phyloP scores from a whole-genome alignment of 169 alveolate genomes.

The Plasmodium falciparum region DNA sequence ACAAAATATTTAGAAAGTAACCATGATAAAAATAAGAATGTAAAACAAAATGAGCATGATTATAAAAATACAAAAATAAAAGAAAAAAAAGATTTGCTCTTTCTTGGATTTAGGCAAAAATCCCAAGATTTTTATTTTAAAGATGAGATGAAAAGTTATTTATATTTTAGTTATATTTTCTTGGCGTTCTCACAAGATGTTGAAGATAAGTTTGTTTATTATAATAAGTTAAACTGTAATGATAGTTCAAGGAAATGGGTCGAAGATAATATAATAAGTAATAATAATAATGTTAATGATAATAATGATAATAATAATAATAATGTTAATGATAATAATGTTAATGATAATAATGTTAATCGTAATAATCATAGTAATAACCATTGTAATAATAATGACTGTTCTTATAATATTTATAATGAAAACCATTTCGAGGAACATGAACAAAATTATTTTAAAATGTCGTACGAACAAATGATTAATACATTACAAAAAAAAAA shows the following conservation, averaged over 20 bases:
- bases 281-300: too few relatives aligned
- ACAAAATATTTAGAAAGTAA: background rate
- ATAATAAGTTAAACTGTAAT: background rate
- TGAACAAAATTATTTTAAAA: background rate
- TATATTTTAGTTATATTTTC: slow-evolving; percentile 36
- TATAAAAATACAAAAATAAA: background rate
- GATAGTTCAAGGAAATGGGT: too few relatives aligned
- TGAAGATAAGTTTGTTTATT: slow-evolving; percentile 9
- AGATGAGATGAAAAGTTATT: slow-evolving; percentile 5
- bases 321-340: background rate
- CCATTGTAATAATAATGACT: background rate
- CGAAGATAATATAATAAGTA: too few relatives aligned
- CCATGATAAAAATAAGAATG: background rate
- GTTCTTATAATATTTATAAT: background rate
- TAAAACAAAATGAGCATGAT: background rate
- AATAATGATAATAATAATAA: too few relatives aligned
- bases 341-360: too few relatives aligned
- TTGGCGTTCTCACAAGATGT: slow-evolving; percentile 43
- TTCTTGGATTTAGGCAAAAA: slow-evolving; percentile 58
- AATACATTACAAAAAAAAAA: slow-evolving; percentile 26
- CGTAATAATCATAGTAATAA: background rate
- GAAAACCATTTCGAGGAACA: background rate
- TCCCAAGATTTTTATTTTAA: slow-evolving; percentile 44
- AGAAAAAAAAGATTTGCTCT: slow-evolving; percentile 21
- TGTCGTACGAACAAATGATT: slow-evolving; percentile 17